Base-by-base conservation (phyloP, 2,329 filamentous ascomycete genomes). In the Sarocladiaceae sp. region DNA sequence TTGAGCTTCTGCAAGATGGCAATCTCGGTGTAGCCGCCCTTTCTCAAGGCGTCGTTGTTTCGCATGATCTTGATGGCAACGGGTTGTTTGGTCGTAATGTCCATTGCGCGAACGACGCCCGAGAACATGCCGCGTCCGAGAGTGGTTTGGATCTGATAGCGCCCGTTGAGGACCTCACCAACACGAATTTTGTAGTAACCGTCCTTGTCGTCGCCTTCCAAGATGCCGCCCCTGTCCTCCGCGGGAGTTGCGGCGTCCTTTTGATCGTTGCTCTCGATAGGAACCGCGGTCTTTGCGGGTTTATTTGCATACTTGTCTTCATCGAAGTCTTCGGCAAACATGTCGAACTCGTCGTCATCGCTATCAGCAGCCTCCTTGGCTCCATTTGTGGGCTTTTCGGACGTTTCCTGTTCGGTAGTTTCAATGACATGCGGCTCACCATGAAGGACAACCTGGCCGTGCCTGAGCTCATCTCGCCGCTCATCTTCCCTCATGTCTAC, bases 21-120 rank as follows among this genome's bases (percentile, higher is more conserved):
- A 60, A 97, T 94, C 62, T 98, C 93, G 47, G 93, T 96, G 63
- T 89, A 82, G 16, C 90, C 93, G 35, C 89, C 90, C 64, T 95
- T 96, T 53, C 82, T 78, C 62, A 96, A 84, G 11, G 88, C 86
- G 58, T 95, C 90, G 57, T 98, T 97, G 64, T 94, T 94, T 50
- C 93, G 86, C 65, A 97, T 95, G 55, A 98, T 93, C 68, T 98
- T 98, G 73, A 98, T 86, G 19, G 93, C 93, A 24, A 97, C 90
- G n/a, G 85, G 63, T 54, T 79, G 78, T 56, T 82, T 83, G 47
- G 76, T 86, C 40, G 79, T 80, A 18, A 83, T 77, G 63, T 96
- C 90, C 50, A 80, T 76, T 18, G 93, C 93, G 51, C 88, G 82
- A 44, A 93, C 88, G n/a, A 98, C 93, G 7, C 88, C 89, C 0